Base-by-base conservation (phyloP, 2,329 filamentous ascomycete species). In the Gnomoniopsis sp. region DNA sequence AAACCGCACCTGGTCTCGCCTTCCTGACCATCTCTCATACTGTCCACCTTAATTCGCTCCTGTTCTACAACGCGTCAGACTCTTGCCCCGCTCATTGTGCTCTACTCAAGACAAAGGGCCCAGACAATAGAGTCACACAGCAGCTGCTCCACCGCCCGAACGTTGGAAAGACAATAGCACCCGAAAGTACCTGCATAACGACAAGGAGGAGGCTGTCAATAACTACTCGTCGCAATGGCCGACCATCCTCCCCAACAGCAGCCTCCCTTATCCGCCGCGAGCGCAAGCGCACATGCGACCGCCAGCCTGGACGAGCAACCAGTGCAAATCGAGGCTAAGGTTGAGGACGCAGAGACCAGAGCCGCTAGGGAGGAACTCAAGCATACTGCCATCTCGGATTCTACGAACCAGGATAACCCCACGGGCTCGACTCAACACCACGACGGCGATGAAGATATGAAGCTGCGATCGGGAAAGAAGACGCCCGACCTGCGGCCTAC, bases 301-400 rank as follows among this genome's bases (percentile, higher is more conserved):
- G 26, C 26, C 26, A 30, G 8, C 26, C 8, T 30, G 12, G 67
- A 67, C 30, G 70, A 72, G 52, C 50, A 54, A 6, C 61, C 57
- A n/a, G 46, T 52, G 23, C 66, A 67, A 34, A 64, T 73, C 62
- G 72, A 75, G 58, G 67, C 67, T 36, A 79, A 75, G 56, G 49
- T 59, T n/a, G 85, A 88, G 65, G 85, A 88, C 69, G 81, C 83
- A 38, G 84, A 85, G 67, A 88, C 85, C 44, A 82, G 82, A 59
- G 84, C 84, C 53, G 78, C 85, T 38, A 81, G 85, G 62, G 81
- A 86, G 66, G 85, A 88, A 72, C 77, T 88, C 44, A 85, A 82
- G 72, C 83, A 88, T 63, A 86, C 85, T 11, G 79, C 75, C 54
- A 87, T 88, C 63, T 88, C 85, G 17, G 84, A 82, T 3, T 17